phyloP scores from a whole-genome alignment of 805 yeast species.

The Blastobotrys peoriensis region DNA sequence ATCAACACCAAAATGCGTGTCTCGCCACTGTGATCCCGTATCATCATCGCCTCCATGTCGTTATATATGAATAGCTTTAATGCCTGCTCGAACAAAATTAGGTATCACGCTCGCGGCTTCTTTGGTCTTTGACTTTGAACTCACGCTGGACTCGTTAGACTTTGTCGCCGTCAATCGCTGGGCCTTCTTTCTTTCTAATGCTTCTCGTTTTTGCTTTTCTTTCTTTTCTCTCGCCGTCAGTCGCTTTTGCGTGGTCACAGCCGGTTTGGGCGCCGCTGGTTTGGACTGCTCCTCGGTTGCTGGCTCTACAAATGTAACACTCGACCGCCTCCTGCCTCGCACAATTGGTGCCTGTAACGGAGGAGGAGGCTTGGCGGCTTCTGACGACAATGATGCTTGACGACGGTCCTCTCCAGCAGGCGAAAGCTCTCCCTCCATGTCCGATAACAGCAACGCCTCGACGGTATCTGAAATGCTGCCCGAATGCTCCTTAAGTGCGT shows the following conservation, averaged over 20 bases:
- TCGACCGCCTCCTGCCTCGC: neutral
- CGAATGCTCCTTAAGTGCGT: conserved; percentile 16
- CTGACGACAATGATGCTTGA: neutral
- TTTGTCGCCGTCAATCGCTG: conserved; percentile 1
- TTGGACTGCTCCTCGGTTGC: neutral
- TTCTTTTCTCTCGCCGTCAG: conserved; percentile 20
- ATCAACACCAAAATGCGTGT: no score
- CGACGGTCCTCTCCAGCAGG: neutral
- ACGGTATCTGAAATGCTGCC: conserved; percentile 26
- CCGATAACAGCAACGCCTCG: conserved; percentile 24
- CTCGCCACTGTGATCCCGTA: no score
- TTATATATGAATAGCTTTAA: neutral
- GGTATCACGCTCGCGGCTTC: neutral
- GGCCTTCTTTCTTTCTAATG: conserved; percentile 18
- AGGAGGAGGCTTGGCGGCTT: neutral
- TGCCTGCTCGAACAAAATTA: neutral
- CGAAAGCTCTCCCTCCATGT: conserved; percentile 3
- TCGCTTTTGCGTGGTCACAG: conserved; percentile 7
- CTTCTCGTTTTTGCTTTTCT: conserved; percentile 20
- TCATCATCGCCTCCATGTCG: no score
- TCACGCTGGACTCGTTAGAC: neutral
- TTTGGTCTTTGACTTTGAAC: neutral
- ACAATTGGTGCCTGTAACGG: neutral
- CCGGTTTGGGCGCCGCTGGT: neutral
- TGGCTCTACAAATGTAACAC: neutral